These are phyloP conservation scores for Ramaria rubella DNA, from an alignment of 768 basidiomycete species.

Conservation along the genomic window DNA sequence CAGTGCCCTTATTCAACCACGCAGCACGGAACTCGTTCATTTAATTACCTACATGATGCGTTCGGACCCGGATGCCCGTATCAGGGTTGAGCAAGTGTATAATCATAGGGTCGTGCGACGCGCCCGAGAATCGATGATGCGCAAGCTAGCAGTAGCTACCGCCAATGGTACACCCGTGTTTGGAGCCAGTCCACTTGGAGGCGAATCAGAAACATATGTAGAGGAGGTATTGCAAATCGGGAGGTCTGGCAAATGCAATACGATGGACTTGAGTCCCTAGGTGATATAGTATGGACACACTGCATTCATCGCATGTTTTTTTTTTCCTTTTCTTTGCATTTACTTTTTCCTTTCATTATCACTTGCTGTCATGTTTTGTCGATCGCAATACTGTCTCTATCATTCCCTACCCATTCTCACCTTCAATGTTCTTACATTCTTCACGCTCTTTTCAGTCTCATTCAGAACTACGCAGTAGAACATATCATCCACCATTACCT, in stretches of 20 bases:
- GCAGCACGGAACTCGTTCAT: constrained; percentile 55
- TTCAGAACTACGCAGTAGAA: not conserved
- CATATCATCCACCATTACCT: not conserved
- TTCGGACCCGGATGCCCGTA: constrained; percentile 54
- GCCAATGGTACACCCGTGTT: constrained; percentile 29
- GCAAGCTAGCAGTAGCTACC: constrained; percentile 25
- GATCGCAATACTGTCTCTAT: not conserved
- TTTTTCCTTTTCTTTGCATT: not conserved
- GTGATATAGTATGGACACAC: not conserved
- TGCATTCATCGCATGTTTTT: not conserved
- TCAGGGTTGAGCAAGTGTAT: constrained; percentile 50
- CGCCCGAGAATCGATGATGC: constrained; percentile 59
- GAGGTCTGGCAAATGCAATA: not conserved
- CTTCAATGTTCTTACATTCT: not conserved
- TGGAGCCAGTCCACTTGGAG: constrained; percentile 55
- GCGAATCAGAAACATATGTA: constrained; percentile 57
- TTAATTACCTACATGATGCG: constrained; percentile 77
- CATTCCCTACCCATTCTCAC: not conserved
- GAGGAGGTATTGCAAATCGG: constrained; percentile 39
- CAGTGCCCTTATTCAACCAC: constrained; percentile 32
- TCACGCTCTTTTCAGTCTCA: not conserved
- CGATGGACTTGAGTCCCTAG: constrained; percentile 2
- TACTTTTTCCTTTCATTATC: not conserved
- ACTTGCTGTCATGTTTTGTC: not conserved
- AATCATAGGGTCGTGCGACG: constrained; percentile 58